Conservation (phyloP, 371 early-diverging fungal genomes). For the Mucor plumbeus region DNA sequence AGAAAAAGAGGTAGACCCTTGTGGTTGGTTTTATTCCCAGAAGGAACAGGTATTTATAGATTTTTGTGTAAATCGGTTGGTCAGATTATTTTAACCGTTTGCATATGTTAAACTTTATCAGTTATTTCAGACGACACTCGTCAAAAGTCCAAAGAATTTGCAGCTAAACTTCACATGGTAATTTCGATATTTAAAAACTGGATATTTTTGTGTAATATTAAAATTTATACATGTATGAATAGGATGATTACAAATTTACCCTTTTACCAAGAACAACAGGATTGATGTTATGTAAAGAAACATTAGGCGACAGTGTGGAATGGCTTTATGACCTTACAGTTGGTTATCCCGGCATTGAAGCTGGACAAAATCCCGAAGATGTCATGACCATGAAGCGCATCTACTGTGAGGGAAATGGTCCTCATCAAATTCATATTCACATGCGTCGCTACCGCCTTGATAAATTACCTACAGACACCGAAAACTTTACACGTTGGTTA, state of each 20-base stretch:
- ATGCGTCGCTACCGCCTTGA: conserved; percentile 70
- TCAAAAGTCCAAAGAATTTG: conserved; percentile 51
- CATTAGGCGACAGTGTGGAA: conserved; percentile 65
- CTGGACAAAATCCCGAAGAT: conserved; percentile 79
- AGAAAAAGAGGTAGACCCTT: conserved; percentile 56
- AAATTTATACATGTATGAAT: neutral
- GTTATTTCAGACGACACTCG: conserved; percentile 63
- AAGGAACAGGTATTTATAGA: conserved; percentile 72
- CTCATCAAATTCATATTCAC: conserved; percentile 75
- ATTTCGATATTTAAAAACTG: neutral
- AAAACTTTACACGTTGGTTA: conserved; percentile 77
- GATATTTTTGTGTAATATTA: conserved; percentile 1
- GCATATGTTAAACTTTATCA: conserved; percentile 11
- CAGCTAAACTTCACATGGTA: conserved; percentile 61
- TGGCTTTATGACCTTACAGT: conserved; percentile 87
- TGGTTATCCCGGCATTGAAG: conserved; percentile 78
- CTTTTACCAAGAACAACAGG: conserved; percentile 85
- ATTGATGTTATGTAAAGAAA: conserved; percentile 63
- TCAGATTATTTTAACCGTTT: neutral
- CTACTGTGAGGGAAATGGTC: conserved; percentile 72
- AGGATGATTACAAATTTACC: conserved; percentile 63
- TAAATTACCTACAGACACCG: conserved; percentile 66
- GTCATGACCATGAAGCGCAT: conserved; percentile 73
- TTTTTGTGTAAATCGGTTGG: neutral
- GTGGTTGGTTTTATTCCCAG: conserved; percentile 92